These are phyloP conservation scores for Fusarium sp. DNA, from an alignment of 2,329 filamentous ascomycete genomes.

Conservation along the genomic window DNA sequence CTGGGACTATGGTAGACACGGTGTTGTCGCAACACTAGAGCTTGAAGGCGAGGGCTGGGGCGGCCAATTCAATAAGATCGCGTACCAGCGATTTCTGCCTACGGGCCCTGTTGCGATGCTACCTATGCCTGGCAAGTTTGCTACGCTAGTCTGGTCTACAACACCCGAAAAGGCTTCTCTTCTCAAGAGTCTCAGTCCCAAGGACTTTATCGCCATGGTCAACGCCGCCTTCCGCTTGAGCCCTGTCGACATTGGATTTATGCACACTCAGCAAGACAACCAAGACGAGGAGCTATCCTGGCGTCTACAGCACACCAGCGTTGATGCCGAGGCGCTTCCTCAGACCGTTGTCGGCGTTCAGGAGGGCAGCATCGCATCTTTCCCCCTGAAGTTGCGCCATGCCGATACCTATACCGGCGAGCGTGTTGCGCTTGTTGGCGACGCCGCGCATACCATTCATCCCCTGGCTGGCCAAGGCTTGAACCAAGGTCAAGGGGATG, in stretches of 20 bases:
- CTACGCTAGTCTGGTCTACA: conserved; percentile 95
- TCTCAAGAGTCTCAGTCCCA: conserved; percentile 79
- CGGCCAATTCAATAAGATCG: conserved; percentile 73
- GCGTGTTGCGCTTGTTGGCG: conserved; percentile 90
- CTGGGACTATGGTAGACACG: conserved; percentile 94
- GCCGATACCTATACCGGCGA: conserved; percentile 94
- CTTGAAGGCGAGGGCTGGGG: conserved; percentile 73
- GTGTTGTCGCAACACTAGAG: conserved; percentile 89
- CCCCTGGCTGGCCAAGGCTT: conserved; percentile 94
- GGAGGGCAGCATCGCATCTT: conserved; percentile 84
- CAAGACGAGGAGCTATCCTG: conserved; percentile 86
- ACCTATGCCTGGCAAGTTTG: conserved; percentile 84
- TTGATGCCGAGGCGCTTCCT: conserved; percentile 69
- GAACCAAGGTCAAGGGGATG: conserved; percentile 92
- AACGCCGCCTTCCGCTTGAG: conserved; percentile 92
- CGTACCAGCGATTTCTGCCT: conserved; percentile 95
- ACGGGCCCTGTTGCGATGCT: conserved; percentile 92
- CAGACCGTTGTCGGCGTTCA: conserved; percentile 79
- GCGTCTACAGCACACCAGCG: conserved; percentile 79
- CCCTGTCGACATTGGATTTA: conserved; percentile 83
- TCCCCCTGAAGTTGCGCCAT: conserved; percentile 91
- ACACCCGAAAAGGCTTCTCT: conserved; percentile 82
- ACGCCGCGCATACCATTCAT: conserved; percentile 95
- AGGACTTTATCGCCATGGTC: conserved; percentile 86
- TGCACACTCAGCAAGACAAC: conserved; percentile 73